Evolutionary conservation across 2,329 filamentous ascomycete genomes (phyloP).

Genomic region (Acephala macrosclerotiorum): DNA sequence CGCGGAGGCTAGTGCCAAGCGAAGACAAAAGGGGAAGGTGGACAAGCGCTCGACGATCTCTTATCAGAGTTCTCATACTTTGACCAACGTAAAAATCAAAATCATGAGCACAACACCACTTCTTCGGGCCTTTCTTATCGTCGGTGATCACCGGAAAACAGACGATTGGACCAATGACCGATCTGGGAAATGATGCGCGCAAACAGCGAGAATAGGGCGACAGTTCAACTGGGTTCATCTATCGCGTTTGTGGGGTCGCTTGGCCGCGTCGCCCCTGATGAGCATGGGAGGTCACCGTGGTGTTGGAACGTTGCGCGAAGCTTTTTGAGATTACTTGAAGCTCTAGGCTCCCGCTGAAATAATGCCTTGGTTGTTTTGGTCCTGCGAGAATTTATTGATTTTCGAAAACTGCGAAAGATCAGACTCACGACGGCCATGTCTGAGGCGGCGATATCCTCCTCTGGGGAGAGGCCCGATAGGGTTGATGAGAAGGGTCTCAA

Average conservation of each 20-base stretch:
- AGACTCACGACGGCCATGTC: not conserved
- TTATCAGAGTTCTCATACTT: not conserved
- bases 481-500: slow-evolving; percentile 3
- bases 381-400: not conserved
- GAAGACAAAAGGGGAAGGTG: slow-evolving; percentile 3
- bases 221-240: not conserved
- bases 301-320: not conserved
- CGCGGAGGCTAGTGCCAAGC: not conserved
- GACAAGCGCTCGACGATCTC: not conserved
- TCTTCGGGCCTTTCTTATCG: not conserved
- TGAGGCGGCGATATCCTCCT: not conserved
- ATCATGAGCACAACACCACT: not conserved
- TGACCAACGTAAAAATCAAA: slow-evolving; percentile 5
- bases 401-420: not conserved
- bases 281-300: slow-evolving; percentile 1
- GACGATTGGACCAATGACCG: not conserved
- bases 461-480: not conserved
- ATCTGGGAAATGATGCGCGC: not conserved
- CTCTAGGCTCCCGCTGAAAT: not conserved
- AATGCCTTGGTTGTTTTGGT: not conserved
- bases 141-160: not conserved
- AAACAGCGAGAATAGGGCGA: not conserved
- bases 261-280: slow-evolving; percentile 1
- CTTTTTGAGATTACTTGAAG: not conserved
- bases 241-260: slow-evolving; percentile 1